Conservation (phyloP, 2,329 filamentous ascomycete species). For the Scedosporium apiospermum region DNA sequence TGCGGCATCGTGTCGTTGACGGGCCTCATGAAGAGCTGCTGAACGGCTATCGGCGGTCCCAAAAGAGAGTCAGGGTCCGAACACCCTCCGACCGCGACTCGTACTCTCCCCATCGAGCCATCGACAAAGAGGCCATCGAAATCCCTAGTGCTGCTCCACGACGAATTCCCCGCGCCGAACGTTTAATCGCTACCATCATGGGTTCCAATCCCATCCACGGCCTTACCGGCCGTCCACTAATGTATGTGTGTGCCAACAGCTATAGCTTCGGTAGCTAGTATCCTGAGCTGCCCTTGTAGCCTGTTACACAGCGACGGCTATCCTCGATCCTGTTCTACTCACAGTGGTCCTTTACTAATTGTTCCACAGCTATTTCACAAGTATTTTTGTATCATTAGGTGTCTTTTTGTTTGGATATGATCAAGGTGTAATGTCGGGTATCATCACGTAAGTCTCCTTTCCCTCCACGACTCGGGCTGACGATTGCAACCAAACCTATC, state of each 20-base stretch:
- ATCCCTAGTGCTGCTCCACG: conserved; percentile 61
- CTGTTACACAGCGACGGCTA: not conserved
- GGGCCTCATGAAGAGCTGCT: conserved; percentile 56
- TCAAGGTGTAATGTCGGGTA: conserved; percentile 78
- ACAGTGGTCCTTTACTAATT: conserved; percentile 12
- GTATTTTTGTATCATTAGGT: conserved; percentile 77
- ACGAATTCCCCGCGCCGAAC: conserved; percentile 56
- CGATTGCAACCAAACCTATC: not conserved
- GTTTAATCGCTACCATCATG: conserved; percentile 76
- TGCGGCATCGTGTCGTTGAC: conserved; percentile 59
- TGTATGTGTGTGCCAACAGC: conserved; percentile 44
- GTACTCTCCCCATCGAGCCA: conserved; percentile 16
- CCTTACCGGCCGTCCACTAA: conserved; percentile 87
- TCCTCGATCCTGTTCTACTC: not conserved
- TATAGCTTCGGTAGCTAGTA: too few species aligned
- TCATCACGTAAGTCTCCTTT: conserved; percentile 46
- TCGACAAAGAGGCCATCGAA: conserved; percentile 69
- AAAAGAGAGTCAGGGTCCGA: conserved; percentile 19
- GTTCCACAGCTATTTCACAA: conserved; percentile 76
- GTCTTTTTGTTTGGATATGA: conserved; percentile 88
- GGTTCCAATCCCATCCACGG: conserved; percentile 72
- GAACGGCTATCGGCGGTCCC: conserved; percentile 36
- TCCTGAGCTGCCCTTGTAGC: conserved; percentile 10
- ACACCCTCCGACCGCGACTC: conserved; percentile 13
- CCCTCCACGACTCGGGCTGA: not conserved